These are phyloP conservation scores for Clarkia xantiana DNA, from an alignment of 345 rosid genomes.

Conservation along the genomic window DNA sequence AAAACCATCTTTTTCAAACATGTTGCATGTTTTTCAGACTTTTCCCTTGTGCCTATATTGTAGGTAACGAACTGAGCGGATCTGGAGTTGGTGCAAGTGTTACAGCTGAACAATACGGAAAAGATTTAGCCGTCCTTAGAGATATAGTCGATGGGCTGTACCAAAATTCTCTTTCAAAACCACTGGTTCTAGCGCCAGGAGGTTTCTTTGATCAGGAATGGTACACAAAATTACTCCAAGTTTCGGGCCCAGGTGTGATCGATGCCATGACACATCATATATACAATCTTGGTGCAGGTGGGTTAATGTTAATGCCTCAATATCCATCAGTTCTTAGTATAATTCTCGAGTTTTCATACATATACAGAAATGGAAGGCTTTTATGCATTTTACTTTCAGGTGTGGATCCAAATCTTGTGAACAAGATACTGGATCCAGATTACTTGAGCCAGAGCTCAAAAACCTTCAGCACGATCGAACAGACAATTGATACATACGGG, in stretches of 20 bases:
- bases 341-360: too few species aligned
- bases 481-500: slow-evolving; percentile 44
- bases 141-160: slow-evolving; percentile 42
- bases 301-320: too few species aligned
- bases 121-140: slow-evolving; percentile 53
- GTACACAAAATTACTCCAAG: slow-evolving; percentile 60
- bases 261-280: slow-evolving; percentile 73
- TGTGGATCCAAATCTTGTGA: slow-evolving; percentile 51
- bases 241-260: slow-evolving; percentile 53
- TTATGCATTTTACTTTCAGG: slow-evolving; percentile 29
- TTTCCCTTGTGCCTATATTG: slow-evolving; percentile 5
- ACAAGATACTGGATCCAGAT: slow-evolving; percentile 66
- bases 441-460: slow-evolving; percentile 36
- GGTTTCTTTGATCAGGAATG: slow-evolving; percentile 68
- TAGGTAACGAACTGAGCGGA: slow-evolving; percentile 92
- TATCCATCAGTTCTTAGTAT: background rate
- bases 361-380: background rate
- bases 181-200: slow-evolving; percentile 74
- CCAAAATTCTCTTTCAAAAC: slow-evolving; percentile 36
- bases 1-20: too few species aligned
- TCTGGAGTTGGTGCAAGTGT: slow-evolving; percentile 72
- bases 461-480: slow-evolving; percentile 43
- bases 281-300: slow-evolving; percentile 91
- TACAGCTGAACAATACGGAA: slow-evolving; percentile 57
- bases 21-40: too few species aligned